Conservation (phyloP, 208 protist genomes). For the Willaertia magna region DNA sequence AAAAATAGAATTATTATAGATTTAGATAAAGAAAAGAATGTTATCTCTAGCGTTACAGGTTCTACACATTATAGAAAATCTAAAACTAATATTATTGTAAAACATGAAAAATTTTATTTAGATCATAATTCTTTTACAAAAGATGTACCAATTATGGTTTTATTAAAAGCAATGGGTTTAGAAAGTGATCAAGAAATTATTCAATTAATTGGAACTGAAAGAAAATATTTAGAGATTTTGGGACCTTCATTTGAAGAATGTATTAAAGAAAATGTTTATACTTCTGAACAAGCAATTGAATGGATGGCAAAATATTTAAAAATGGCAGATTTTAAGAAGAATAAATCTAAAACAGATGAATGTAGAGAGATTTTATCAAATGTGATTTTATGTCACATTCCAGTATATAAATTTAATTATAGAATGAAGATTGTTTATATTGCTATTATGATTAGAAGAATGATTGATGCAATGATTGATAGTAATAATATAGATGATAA, state of each 20-base stretch:
- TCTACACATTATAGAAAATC: constrained; percentile 65
- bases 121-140: constrained; percentile 94
- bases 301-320: constrained; percentile 43
- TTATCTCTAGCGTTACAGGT: constrained; percentile 41
- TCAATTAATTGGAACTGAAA: constrained; percentile 84
- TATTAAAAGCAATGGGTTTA: constrained; percentile 93
- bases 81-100: constrained; percentile 76
- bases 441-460: constrained; percentile 88
- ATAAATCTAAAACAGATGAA: constrained; percentile 38
- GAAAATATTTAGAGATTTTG: constrained; percentile 51
- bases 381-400: constrained; percentile 78
- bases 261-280: constrained; percentile 64
- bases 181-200: constrained; percentile 96
- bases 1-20: constrained; percentile 98
- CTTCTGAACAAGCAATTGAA: constrained; percentile 81
- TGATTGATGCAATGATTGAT: constrained; percentile 82
- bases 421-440: constrained; percentile 90
- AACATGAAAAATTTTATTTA: constrained; percentile 86
- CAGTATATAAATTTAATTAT: constrained; percentile 86
- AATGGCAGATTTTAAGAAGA: neutral
- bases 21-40: constrained; percentile 37
- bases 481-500: constrained; percentile 80
- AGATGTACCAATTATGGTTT: constrained; percentile 90
- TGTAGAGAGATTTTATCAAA: constrained; percentile 48
- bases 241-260: constrained; percentile 69